Percentiles rank a stretch among this genome's conserved stretches.
Conservation (phyloP, 2,329 filamentous ascomycete species). For the Corniculantispora saksenae region DNA sequence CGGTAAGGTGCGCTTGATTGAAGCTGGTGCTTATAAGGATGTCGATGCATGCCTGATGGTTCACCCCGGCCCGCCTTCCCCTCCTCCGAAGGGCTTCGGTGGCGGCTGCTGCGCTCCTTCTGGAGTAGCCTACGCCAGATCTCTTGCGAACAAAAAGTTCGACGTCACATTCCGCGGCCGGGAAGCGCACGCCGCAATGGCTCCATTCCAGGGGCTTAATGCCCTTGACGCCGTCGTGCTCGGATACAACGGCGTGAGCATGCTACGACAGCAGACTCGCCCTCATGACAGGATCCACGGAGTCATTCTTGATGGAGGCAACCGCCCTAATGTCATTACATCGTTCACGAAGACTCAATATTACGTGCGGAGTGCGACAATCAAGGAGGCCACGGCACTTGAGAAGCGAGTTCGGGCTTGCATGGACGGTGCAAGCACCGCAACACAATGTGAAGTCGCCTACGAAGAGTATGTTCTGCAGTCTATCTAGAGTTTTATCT, state of each 20-base stretch:
- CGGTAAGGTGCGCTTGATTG: slow-evolving; percentile 34
- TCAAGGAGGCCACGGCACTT: background rate
- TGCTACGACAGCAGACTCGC: background rate
- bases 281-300: background rate
- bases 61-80: slow-evolving; percentile 25
- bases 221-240: slow-evolving; percentile 40
- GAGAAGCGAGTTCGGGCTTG: background rate
- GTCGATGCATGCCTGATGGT: slow-evolving; percentile 32
- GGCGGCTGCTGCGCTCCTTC: background rate
- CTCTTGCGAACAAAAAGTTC: slow-evolving; percentile 1
- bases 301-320: background rate
- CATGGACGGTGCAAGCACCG: background rate
- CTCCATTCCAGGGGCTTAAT: slow-evolving; percentile 46
- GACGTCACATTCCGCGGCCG: background rate
- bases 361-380: background rate
- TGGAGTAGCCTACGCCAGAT: background rate
- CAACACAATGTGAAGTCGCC: background rate
- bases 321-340: background rate
- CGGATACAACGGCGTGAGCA: slow-evolving; percentile 32
- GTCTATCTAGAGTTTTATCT: too few species aligned
- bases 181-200: slow-evolving; percentile 28
- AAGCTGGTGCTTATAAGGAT: slow-evolving; percentile 28
- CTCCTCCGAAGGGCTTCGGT: background rate
- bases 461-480: background rate
- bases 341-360: slow-evolving; percentile 4